phyloP scores from a whole-genome alignment of 148 eudicot genomes.

The Fagopyrum tataricum region DNA sequence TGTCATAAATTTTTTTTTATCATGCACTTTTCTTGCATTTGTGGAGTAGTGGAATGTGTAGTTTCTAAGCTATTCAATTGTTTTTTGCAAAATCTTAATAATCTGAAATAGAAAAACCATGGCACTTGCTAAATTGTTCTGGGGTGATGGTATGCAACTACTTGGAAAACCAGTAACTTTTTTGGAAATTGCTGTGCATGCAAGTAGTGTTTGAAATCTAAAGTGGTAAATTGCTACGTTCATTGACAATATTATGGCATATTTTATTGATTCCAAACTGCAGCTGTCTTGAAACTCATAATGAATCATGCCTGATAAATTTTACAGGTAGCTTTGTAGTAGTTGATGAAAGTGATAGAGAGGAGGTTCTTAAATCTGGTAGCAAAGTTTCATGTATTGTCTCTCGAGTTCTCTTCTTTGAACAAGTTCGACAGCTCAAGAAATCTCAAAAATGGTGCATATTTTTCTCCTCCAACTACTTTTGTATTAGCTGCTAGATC shows the following conservation, averaged over 20 bases:
- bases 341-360: constrained; percentile 82
- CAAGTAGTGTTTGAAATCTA: not conserved
- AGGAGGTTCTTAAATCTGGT: constrained; percentile 78
- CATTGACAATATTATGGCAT: not conserved
- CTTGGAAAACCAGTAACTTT: not conserved
- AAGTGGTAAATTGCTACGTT: not conserved
- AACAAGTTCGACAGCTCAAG: constrained; percentile 68
- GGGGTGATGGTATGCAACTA: too few species aligned
- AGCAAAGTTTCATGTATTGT: constrained; percentile 78
- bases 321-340: constrained; percentile 74
- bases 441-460: constrained; percentile 70
- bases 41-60: not conserved
- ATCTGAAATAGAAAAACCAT: not conserved
- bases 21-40: not conserved
- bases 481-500: not conserved
- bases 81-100: not conserved
- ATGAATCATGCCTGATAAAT: not conserved
- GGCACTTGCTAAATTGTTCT: not conserved
- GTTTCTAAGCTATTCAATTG: not conserved
- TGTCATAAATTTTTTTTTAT: not conserved
- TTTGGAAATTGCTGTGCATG: not conserved
- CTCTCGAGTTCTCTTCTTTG: constrained; percentile 79
- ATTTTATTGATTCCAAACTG: not conserved
- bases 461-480: too few species aligned
- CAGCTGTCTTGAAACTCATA: not conserved